Percentiles rank a stretch among this genome's conserved stretches.
Evolutionary conservation across 371 early-diverging fungal species (phyloP).

Genomic region (Cokeromyces recurvatus): DNA sequence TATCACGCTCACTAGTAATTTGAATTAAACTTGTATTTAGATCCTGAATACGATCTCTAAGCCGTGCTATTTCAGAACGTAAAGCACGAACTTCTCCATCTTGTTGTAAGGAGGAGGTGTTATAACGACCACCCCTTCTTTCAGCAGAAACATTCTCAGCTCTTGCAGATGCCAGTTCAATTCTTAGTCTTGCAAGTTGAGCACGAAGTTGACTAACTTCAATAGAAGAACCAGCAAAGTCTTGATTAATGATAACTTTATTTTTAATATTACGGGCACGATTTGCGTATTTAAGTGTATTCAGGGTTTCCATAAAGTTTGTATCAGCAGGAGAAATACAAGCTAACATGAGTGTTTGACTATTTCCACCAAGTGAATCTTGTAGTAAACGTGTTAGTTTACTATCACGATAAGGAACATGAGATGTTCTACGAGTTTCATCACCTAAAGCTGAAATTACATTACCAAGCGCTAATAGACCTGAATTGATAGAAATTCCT

Average conservation of each 20-base stretch:
- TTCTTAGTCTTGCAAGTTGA: conserved; percentile 64
- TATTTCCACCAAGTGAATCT: conserved; percentile 96
- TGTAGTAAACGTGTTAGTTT: conserved; percentile 98
- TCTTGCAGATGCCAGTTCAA: conserved; percentile 54
- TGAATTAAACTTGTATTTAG: conserved; percentile 44
- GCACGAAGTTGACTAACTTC: conserved; percentile 73
- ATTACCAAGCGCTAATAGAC: conserved; percentile 96
- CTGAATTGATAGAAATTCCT: conserved; percentile 97
- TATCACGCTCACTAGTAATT: conserved; percentile 60
- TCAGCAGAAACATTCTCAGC: conserved; percentile 25
- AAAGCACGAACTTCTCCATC: conserved; percentile 49
- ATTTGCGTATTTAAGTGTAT: conserved; percentile 90
- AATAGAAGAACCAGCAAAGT: conserved; percentile 52
- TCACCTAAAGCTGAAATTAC: conserved; percentile 98
- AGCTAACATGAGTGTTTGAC: conserved; percentile 89
- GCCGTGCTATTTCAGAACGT: conserved; percentile 42
- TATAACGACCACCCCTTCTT: neutral
- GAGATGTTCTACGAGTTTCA: conserved; percentile 59
- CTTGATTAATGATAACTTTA: conserved; percentile 74
- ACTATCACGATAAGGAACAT: conserved; percentile 96
- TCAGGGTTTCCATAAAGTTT: conserved; percentile 87
- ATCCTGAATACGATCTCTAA: conserved; percentile 53
- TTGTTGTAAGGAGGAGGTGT: neutral
- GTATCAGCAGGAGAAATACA: conserved; percentile 81
- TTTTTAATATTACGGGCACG: conserved; percentile 87